Conservation (phyloP, 1,284 basidiomycete genomes). For the Paramarasmius palmivorus region DNA sequence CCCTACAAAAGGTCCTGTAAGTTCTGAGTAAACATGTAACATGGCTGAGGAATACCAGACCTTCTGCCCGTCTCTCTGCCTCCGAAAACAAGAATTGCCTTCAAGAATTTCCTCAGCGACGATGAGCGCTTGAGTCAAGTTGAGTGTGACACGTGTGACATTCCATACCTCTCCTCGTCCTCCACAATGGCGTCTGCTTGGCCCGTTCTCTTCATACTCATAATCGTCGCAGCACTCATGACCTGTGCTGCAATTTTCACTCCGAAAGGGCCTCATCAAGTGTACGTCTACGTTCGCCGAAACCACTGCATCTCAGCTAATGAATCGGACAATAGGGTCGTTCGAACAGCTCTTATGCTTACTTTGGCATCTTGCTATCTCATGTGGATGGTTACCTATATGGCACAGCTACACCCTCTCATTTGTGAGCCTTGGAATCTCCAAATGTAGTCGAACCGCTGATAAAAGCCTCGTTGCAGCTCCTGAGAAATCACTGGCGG, state of each 20-base stretch:
- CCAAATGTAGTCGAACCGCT: too few relatives aligned
- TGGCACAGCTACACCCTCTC: conserved; percentile 88
- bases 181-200: conserved; percentile 12
- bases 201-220: conserved; percentile 39
- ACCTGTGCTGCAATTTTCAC: conserved; percentile 65
- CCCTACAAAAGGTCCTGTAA: too few relatives aligned
- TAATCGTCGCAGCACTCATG: conserved; percentile 65
- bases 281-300: too few relatives aligned
- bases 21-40: too few relatives aligned
- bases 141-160: too few relatives aligned
- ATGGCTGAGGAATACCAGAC: too few relatives aligned
- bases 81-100: too few relatives aligned
- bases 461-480: background rate
- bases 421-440: conserved; percentile 57
- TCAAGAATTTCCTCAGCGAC: too few relatives aligned
- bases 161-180: background rate
- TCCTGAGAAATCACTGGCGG: background rate
- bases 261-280: conserved; percentile 86
- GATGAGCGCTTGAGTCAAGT: too few relatives aligned
- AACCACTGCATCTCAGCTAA: too few relatives aligned
- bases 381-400: conserved; percentile 94
- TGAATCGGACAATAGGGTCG: conserved; percentile 52
- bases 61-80: too few relatives aligned
- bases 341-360: conserved; percentile 79
- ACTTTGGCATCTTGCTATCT: conserved; percentile 83